Conservation (phyloP, 2,329 filamentous ascomycete species). For the Talaromyces sp. region DNA sequence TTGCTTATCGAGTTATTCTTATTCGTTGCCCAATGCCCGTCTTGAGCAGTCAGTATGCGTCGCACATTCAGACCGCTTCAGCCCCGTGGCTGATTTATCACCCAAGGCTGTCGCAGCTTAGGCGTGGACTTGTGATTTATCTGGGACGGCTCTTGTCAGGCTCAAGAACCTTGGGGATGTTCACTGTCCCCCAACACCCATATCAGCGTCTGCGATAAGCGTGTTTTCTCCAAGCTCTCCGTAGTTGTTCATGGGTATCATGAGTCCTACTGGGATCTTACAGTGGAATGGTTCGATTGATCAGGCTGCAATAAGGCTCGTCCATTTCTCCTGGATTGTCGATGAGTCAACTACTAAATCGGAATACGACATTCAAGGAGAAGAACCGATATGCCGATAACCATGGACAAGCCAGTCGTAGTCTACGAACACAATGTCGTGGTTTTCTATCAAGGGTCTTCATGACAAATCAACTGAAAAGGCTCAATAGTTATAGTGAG, state of each 20-base stretch:
- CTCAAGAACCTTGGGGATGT: neutral
- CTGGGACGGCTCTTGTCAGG: too few relatives aligned
- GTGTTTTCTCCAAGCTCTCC: neutral
- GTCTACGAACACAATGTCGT: neutral
- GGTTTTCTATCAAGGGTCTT: neutral
- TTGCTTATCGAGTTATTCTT: neutral
- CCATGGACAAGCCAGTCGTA: neutral
- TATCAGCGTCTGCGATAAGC: conserved; percentile 1
- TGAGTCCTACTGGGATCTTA: neutral
- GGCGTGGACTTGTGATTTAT: neutral
- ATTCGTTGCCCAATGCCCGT: neutral
- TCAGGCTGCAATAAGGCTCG: neutral
- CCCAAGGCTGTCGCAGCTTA: neutral
- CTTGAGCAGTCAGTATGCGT: too few relatives aligned
- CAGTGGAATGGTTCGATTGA: neutral
- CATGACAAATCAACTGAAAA: neutral
- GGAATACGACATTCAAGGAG: neutral
- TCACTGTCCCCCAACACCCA: neutral
- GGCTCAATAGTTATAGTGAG: neutral
- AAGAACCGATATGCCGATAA: neutral
- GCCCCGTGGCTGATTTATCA: neutral
- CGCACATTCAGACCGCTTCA: too few relatives aligned
- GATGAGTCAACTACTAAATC: neutral
- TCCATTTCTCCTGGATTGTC: neutral
- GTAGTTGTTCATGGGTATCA: too few relatives aligned